Evolutionary conservation across 176 grass and related monocot genomes (phyloP).

Genomic region (Aegilops sharonensis): DNA sequence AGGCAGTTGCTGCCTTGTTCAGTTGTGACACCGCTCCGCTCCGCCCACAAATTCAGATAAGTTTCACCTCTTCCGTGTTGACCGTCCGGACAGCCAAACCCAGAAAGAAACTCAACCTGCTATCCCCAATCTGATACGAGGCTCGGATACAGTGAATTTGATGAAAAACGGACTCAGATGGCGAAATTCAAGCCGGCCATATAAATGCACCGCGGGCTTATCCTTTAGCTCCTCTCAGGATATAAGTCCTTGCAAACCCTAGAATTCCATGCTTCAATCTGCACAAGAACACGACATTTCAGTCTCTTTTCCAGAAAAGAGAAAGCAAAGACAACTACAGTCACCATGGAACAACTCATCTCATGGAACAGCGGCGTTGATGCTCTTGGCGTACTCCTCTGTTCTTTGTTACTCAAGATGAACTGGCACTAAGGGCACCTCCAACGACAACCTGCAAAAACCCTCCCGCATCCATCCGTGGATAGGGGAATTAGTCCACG

Average conservation of each 20-base stretch:
- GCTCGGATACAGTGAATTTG: no score
- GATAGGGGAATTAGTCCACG: no score
- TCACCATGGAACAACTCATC: neutral
- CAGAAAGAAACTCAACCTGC: neutral
- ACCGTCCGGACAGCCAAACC: neutral
- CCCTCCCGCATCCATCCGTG: no score
- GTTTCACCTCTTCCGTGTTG: neutral
- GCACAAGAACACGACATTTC: neutral
- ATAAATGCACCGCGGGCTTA: neutral
- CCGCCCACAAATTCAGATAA: conserved; percentile 18
- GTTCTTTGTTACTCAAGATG: neutral
- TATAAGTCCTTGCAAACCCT: neutral
- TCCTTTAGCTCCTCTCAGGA: conserved; percentile 13
- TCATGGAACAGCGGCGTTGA: conserved; percentile 75
- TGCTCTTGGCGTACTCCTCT: conserved; percentile 58
- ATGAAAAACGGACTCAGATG: no score
- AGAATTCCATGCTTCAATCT: neutral
- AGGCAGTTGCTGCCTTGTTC: conserved; percentile 3
- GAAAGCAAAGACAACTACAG: neutral
- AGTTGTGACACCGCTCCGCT: neutral
- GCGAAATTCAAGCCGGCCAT: neutral
- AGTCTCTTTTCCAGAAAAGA: neutral
- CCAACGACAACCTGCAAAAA: no score
- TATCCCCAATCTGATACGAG: neutral
- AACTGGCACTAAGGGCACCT: no score